Base-by-base conservation (phyloP, 495 filamentous ascomycete genomes). In the Hypoxylon fuscum region DNA sequence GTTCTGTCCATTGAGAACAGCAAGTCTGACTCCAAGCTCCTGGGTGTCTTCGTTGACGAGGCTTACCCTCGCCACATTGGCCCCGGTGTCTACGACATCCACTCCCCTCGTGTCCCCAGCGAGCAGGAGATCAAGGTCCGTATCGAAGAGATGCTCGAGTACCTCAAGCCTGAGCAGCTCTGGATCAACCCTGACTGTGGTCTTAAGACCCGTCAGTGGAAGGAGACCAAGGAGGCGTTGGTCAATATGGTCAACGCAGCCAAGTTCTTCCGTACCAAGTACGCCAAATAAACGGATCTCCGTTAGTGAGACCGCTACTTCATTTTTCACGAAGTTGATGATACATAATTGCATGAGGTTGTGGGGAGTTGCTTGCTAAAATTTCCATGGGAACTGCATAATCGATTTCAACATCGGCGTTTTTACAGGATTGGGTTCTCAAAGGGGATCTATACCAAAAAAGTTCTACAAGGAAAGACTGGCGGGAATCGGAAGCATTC, bases 131-230 rank as follows among this genome's bases (percentile, higher is more conserved):
- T 98, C 87, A 93, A 91, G 87, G 90, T 90, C 76, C 88, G 96
- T 74, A 89, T 98, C 75, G 85, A 88, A 74, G 94, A 98, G 89
- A 98, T 98, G 95, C 87, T 98, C 51, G 78, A 88, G 78, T 94
- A 90, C 85, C 90, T 97, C 77, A 89, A 87, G 80, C 91, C 92
- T 35, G 90, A 96, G 59, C 93, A 98, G 83, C 90, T 98, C 77
- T 98, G 93, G 93, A 88, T 96, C 82, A 93, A 98, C 84, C 95
- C 96, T 59, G 95, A 98, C 81, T 98, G 95, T 72, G 95, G 95
- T 81, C 86, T 98, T 35, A 98, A 98, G 90, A 98, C 95, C 67
- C 89, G 95, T 66, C 87, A 92, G 80, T 97, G 92, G 93, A 83
- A 87, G 72, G 94, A 98, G 89, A 95, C 92, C 74, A 96, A 96